Evolutionary conservation across 1,284 basidiomycete genomes (phyloP).

Genomic region (Ceratobasidium sp.): DNA sequence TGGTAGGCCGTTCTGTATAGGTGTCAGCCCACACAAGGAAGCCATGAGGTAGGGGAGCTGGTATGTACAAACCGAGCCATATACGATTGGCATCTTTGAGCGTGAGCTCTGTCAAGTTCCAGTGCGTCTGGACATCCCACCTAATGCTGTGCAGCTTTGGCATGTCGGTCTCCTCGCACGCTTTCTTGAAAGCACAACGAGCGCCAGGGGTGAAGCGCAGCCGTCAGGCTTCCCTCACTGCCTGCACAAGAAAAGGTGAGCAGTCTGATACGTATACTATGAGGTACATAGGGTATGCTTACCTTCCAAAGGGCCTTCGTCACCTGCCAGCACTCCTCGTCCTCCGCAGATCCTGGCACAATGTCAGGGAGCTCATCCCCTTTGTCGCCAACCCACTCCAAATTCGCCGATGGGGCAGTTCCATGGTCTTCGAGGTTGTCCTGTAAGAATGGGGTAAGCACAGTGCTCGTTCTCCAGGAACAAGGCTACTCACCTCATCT

Average conservation of each 20-base stretch:
- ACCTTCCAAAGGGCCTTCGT: not conserved
- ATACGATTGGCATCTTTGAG: not conserved
- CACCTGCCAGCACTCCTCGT: not conserved
- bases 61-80: not conserved
- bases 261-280: no score
- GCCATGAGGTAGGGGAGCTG: not conserved
- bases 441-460: not conserved
- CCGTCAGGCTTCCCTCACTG: not conserved
- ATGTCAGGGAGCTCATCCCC: not conserved
- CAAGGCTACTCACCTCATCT: constrained; percentile 6
- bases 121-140: not conserved
- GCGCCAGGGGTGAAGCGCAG: not conserved
- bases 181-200: not conserved
- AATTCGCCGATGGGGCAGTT: not conserved
- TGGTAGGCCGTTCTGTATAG: not conserved
- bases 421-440: not conserved
- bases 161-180: not conserved
- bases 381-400: not conserved
- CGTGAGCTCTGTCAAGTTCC: not conserved
- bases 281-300: no score
- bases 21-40: no score
- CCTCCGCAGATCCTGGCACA: not conserved
- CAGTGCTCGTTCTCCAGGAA: not conserved
- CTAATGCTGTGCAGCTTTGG: not conserved
- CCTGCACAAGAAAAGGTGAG: not conserved